These are phyloP conservation scores for Sordariomycetes sp. DNA, from an alignment of 2,329 filamentous ascomycete species.

Conservation along the genomic window DNA sequence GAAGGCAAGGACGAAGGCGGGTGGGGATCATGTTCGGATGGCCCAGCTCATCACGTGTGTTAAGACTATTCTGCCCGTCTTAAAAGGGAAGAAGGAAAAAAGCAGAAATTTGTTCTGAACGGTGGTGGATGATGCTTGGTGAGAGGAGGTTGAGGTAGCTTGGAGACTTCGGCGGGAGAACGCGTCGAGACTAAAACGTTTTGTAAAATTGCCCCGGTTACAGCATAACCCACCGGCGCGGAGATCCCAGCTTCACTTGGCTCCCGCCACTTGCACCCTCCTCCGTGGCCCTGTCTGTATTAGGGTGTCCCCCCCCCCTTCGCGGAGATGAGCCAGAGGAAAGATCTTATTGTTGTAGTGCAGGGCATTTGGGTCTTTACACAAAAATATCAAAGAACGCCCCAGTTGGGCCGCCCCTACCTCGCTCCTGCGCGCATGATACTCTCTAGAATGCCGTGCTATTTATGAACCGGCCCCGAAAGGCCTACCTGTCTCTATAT, in stretches of 20 bases:
- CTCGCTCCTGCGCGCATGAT: too few species aligned
- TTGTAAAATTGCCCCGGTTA: not conserved
- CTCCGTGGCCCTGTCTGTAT: too few species aligned
- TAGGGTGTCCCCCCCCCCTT: too few species aligned
- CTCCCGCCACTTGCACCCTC: too few species aligned
- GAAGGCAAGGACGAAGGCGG: not conserved
- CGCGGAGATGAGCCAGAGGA: too few species aligned
- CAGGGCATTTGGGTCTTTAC: too few species aligned
- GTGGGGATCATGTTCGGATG: not conserved
- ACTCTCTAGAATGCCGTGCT: too few species aligned
- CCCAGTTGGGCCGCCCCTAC: too few species aligned
- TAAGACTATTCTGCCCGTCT: not conserved
- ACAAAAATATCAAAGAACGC: too few species aligned
- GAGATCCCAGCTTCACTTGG: not conserved
- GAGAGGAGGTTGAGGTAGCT: not conserved
- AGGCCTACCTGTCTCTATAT: too few species aligned
- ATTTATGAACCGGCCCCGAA: too few species aligned
- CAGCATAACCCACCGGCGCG: not conserved
- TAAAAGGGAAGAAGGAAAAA: not conserved
- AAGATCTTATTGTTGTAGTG: too few species aligned
- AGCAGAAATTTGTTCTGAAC: not conserved
- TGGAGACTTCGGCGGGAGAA: not conserved
- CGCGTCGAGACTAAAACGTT: not conserved
- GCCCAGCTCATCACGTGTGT: not conserved
- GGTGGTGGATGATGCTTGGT: not conserved